Percentiles rank a stretch among this genome's conserved stretches.
These are phyloP conservation scores for Diaporthe destruens DNA, from an alignment of 2,329 filamentous ascomycete species.

Conservation along the genomic window DNA sequence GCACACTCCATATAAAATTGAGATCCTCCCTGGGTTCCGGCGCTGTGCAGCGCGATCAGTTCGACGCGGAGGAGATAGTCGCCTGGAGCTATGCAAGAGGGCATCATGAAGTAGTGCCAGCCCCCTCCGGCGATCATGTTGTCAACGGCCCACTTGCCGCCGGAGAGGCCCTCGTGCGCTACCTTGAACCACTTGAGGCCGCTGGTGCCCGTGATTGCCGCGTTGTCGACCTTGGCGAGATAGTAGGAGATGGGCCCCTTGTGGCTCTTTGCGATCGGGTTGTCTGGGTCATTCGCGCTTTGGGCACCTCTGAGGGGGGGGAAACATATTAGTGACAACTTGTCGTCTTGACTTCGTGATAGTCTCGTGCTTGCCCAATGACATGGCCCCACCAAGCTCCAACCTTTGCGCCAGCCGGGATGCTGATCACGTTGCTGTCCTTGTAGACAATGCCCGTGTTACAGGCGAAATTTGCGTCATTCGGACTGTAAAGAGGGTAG, in stretches of 20 bases:
- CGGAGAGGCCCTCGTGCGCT: conserved; percentile 60
- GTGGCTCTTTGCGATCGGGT: conserved; percentile 67
- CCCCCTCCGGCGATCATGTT: conserved; percentile 58
- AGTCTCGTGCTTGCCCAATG: conserved; percentile 53
- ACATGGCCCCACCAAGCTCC: conserved; percentile 67
- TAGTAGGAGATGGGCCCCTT: conserved; percentile 67
- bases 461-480: conserved; percentile 13
- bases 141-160: conserved; percentile 59
- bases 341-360: neutral
- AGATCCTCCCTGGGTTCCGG: conserved; percentile 52
- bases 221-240: conserved; percentile 65
- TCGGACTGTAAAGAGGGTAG: conserved; percentile 61
- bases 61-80: conserved; percentile 69
- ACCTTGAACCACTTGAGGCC: conserved; percentile 68
- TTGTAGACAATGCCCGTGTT: conserved; percentile 49
- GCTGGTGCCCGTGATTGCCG: conserved; percentile 56
- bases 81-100: conserved; percentile 63
- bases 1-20: conserved; percentile 61
- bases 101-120: conserved; percentile 63
- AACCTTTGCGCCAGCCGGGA: conserved; percentile 62
- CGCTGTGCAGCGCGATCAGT: conserved; percentile 66
- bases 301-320: conserved; percentile 55
- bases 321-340: neutral
- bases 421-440: conserved; percentile 64
- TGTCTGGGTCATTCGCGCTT: conserved; percentile 61